Evolutionary conservation across 2,329 filamentous ascomycete genomes (phyloP), one percentile per base, ranked within the genome.

Genomic region (Tolypocladium sp.): DNA sequence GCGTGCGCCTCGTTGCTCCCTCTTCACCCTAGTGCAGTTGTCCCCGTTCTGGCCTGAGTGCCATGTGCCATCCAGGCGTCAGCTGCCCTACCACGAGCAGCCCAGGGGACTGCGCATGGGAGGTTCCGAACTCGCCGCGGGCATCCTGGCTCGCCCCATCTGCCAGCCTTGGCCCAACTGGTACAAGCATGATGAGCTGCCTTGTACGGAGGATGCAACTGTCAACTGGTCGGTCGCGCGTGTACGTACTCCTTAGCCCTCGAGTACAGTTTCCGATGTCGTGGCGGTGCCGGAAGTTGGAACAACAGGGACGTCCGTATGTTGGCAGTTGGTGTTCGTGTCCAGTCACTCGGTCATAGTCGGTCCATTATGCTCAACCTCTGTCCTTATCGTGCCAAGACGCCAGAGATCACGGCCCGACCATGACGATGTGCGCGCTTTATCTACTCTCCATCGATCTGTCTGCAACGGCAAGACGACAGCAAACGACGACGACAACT

Each of bases 61-160:
- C 58, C 55, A 57, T 55, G 35, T 58, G 59, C 49, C 55, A 57
- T 46, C 37, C 27, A 42, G 35, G 46, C 55, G 30, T 54, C 44
- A 46, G 25, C 44, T 56, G 37, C 15, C 27, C 17, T n/a, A n/a
- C 49, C 46, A 12, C 22, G n/a, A 15, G 22, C 13, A 25, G 22
- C 25, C 25, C 46, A 20, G 30, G 30, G 49, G 30, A 35, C 27
- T 8, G 27, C 27, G 46, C 17, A 42, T 57, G 58, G 58, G 49
- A 60, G 55, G 41, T 57, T 60, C 58, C 58, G 58, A 60, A 22
- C 55, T 38, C 49, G 46, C 52, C 46, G 58, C 38, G 5, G 35
- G 38, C 38, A 41, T 42, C 54, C 38, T n/a, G 15, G 54, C 37
- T 33, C 13, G 33, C 22, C 54, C 35, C 38, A 42, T 33, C 22